A percentile compares a stretch with the other conserved stretches of the same genome.
These are phyloP conservation scores for Myriosclerotinia duriaeana DNA, from an alignment of 2,329 filamentous ascomycete species.

Conservation along the genomic window DNA sequence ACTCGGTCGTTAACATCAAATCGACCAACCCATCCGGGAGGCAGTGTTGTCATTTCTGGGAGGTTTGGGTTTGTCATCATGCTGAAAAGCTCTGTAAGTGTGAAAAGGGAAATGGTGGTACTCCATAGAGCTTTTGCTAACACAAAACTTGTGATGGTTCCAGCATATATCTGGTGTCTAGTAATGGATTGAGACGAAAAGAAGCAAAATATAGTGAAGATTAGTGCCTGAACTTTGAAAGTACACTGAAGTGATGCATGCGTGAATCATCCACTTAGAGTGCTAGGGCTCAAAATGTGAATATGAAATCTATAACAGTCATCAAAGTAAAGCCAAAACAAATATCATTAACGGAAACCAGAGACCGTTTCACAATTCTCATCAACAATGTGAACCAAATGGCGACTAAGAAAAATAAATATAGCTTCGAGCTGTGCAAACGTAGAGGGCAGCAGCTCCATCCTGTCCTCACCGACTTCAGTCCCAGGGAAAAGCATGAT, in stretches of 20 bases:
- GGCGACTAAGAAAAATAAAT: neutral
- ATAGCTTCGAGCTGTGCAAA: constrained; percentile 21
- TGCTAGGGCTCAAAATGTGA: neutral
- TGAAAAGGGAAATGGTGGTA: neutral
- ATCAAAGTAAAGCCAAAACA: neutral
- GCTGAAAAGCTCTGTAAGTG: neutral
- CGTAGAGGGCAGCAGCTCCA: constrained; percentile 2
- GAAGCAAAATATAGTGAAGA: neutral
- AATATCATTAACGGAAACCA: neutral
- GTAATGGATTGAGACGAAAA: neutral
- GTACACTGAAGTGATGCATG: neutral
- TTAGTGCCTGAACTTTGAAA: neutral
- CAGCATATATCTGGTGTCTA: neutral
- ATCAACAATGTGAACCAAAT: neutral
- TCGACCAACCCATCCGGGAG: constrained; percentile 12
- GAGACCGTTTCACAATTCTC: no score
- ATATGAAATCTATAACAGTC: neutral
- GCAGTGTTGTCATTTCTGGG: constrained; percentile 10
- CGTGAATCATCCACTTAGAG: constrained; percentile 7
- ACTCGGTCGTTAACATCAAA: constrained; percentile 16
- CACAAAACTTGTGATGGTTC: neutral
- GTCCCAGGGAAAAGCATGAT: neutral
- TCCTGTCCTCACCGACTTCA: constrained; percentile 18
- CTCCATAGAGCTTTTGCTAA: neutral
- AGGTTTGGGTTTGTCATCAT: constrained; percentile 17